These are phyloP conservation scores for Solanum corneliomulleri DNA, from an alignment of 257 asterid species.

Conservation along the genomic window DNA sequence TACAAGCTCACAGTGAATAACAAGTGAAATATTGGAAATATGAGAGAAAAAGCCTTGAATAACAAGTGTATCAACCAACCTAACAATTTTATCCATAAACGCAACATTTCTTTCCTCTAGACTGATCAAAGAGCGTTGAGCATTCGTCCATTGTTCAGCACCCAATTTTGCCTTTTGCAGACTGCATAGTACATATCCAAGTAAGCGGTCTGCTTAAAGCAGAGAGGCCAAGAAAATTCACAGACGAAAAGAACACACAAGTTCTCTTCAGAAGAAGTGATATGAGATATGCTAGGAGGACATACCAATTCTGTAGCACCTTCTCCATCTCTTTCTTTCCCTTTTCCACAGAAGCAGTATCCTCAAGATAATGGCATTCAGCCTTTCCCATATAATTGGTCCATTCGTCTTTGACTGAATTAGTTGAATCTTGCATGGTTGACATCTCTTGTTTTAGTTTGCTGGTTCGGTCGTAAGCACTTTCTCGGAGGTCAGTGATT, in stretches of 20 bases:
- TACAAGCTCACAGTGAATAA: neutral
- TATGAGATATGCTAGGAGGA: neutral
- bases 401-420: conserved; percentile 66
- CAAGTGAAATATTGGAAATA: neutral
- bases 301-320: conserved; percentile 71
- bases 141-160: conserved; percentile 73
- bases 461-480: conserved; percentile 63
- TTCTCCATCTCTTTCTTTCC: conserved; percentile 63
- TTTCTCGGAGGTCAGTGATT: conserved; percentile 66
- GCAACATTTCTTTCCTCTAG: conserved; percentile 68
- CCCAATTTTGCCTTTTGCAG: conserved; percentile 80
- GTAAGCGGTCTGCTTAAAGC: neutral
- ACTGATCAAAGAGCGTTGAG: conserved; percentile 63
- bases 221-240: neutral
- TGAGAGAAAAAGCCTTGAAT: neutral
- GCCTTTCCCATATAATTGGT: conserved; percentile 41
- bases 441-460: conserved; percentile 87
- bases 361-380: conserved; percentile 64
- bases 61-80: conserved; percentile 27
- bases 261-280: neutral
- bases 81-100: conserved; percentile 56
- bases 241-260: neutral
- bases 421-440: conserved; percentile 61
- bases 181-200: conserved; percentile 25
- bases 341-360: conserved; percentile 58